Conservation (phyloP, 257 asterid genomes). For the Orobanche coerulescens region DNA sequence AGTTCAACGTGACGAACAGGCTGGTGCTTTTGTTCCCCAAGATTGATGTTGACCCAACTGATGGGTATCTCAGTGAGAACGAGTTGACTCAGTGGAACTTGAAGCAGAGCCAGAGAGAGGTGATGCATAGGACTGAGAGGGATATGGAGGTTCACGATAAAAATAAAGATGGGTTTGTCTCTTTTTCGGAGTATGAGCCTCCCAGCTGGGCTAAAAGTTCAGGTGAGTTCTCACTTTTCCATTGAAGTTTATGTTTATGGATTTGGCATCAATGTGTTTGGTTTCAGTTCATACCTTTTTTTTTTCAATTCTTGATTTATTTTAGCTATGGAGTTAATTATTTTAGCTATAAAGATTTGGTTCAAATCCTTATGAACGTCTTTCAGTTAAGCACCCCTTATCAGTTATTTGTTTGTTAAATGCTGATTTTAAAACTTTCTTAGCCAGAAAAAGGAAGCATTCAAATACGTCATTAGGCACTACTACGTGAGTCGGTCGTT, state of each 20-base stretch:
- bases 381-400: background rate
- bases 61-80: constrained; percentile 56
- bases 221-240: constrained; percentile 34
- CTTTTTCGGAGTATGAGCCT: constrained; percentile 78
- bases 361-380: constrained; percentile 9
- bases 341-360: no score
- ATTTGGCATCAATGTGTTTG: background rate
- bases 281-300: background rate
- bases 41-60: constrained; percentile 69
- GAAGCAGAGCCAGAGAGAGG: constrained; percentile 67
- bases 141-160: constrained; percentile 85
- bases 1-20: constrained; percentile 77
- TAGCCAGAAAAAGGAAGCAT: background rate
- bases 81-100: constrained; percentile 82
- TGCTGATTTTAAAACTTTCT: background rate
- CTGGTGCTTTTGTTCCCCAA: constrained; percentile 68
- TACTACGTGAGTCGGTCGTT: background rate
- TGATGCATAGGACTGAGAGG: constrained; percentile 77
- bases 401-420: background rate
- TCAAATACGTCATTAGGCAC: background rate
- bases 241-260: background rate
- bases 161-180: constrained; percentile 76
- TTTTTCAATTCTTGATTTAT: background rate
- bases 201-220: constrained; percentile 69
- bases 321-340: background rate